Conservation (phyloP, 768 basidiomycete species). For the Roridomyces roridus region DNA sequence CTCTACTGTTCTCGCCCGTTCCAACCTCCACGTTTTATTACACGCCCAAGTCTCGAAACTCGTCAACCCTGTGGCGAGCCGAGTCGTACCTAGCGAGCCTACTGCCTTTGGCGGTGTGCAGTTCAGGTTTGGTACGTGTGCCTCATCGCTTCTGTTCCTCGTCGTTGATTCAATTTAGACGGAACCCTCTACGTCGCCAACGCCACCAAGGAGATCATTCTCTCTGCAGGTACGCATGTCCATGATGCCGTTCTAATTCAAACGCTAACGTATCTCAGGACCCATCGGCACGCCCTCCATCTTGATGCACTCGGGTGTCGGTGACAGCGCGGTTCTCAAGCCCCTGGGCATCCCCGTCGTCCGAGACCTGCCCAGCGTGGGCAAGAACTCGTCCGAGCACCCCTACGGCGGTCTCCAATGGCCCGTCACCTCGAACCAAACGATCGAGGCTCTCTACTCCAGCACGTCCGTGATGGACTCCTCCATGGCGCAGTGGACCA, state of each 20-base stretch:
- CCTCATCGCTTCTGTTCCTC: too few relatives aligned
- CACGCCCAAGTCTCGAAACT: conserved; percentile 23
- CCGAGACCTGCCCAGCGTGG: conserved; percentile 3
- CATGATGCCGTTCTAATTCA: too few relatives aligned
- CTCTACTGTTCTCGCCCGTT: conserved; percentile 22
- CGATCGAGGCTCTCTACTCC: neutral
- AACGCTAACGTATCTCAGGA: too few relatives aligned
- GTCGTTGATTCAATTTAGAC: neutral
- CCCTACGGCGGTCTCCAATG: neutral
- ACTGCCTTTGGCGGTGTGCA: neutral
- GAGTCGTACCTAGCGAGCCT: neutral
- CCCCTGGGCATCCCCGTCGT: neutral
- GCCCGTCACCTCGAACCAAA: conserved; percentile 7
- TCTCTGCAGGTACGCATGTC: too few relatives aligned
- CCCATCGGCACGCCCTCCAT: conserved; percentile 6
- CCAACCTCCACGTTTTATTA: conserved; percentile 31
- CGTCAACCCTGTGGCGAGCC: neutral
- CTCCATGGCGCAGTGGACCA: conserved; percentile 1
- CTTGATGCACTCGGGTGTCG: conserved; percentile 6
- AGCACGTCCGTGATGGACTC: neutral
- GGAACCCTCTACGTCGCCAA: conserved; percentile 3
- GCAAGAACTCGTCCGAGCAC: conserved; percentile 9
- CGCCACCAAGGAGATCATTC: neutral
- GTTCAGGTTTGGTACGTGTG: conserved; percentile 1
- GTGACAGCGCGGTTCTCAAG: neutral